Base-by-base conservation (phyloP, 169 alveolate species). In the Plasmodium vivax region DNA sequence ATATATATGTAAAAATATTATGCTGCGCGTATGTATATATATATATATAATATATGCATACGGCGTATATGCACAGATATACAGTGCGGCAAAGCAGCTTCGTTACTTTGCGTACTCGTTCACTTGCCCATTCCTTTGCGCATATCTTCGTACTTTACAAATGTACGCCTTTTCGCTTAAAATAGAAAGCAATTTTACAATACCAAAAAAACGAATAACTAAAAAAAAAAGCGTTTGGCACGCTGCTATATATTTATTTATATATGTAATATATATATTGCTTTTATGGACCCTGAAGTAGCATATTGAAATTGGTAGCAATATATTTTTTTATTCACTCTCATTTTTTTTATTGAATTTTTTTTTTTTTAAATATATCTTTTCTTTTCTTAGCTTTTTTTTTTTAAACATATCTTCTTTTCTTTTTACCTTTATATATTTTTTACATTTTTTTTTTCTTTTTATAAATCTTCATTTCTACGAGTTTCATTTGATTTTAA, bases 401-500 rank as follows among this genome's bases (percentile, higher is more conserved):
- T 79, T 79, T 41, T 79, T 79, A 23, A 23, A 23, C 27, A 23
- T 23, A 23, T 23, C 27, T 23, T 3, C 41, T 16, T 79, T 43
- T 14, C 32, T 79, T 79, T 79, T 38, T 1, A 79, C 56, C 10
- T 38, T 79, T 32, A 79, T 30, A 4, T 80, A 16, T 80, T 45
- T 34, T 36, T n/a, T 30, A 38, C 23, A 38, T 80, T 41, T 45
- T 16, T 80, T n/a, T 43, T 80, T 80, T 45, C 45, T n/a, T 43
- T 80, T 80, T 80, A 43, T 80, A 80, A 38, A 43, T 62, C 8
- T 38, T 80, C 36, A 32, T 14, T 80, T 80, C 85, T 80, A 80
- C 58, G 85, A 80, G 32, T 80, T 80, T 38, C 58, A n/a, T 43
- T 80, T 80, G 41, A 14, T 43, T 80, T 80, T 80, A 36, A 9